Conservation (phyloP, 495 filamentous ascomycete genomes). For the Entonaema liquescens region DNA sequence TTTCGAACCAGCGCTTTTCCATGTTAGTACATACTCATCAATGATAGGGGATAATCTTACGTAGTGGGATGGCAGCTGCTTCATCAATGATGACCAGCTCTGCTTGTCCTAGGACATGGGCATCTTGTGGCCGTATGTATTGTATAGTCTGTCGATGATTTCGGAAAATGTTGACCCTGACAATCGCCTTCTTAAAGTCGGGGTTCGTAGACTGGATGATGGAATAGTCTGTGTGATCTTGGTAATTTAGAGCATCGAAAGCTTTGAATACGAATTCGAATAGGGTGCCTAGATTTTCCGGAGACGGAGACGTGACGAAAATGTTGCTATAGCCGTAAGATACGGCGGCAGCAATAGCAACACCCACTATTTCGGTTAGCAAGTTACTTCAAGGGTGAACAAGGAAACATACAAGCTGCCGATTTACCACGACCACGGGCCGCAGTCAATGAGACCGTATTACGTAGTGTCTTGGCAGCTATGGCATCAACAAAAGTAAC, state of each 20-base stretch:
- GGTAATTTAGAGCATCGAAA: constrained; percentile 91
- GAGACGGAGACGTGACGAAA: constrained; percentile 98
- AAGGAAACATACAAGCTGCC: constrained; percentile 63
- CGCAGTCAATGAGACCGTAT: constrained; percentile 92
- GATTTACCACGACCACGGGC: constrained; percentile 97
- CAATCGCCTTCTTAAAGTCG: constrained; percentile 98
- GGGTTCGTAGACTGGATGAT: constrained; percentile 99
- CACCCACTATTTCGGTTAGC: constrained; percentile 58
- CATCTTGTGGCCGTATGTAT: constrained; percentile 96
- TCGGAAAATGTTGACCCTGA: constrained; percentile 93
- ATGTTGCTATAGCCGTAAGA: constrained; percentile 99
- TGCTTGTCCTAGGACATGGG: constrained; percentile 92
- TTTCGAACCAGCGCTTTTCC: constrained; percentile 73
- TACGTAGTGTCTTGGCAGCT: constrained; percentile 91
- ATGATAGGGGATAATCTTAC: constrained; percentile 42
- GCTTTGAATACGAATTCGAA: constrained; percentile 99
- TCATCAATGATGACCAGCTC: constrained; percentile 98
- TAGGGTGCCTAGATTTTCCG: constrained; percentile 97
- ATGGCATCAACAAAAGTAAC: constrained; percentile 97
- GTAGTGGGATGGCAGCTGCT: constrained; percentile 94
- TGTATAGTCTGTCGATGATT: constrained; percentile 98
- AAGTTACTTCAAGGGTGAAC: not conserved
- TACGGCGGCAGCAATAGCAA: constrained; percentile 92
- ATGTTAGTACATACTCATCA: constrained; percentile 2
- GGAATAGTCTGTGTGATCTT: constrained; percentile 95